Evolutionary conservation across 176 grass and related monocot genomes (phyloP), one percentile per base, ranked within the genome.

Genomic region (Secale cereale): DNA sequence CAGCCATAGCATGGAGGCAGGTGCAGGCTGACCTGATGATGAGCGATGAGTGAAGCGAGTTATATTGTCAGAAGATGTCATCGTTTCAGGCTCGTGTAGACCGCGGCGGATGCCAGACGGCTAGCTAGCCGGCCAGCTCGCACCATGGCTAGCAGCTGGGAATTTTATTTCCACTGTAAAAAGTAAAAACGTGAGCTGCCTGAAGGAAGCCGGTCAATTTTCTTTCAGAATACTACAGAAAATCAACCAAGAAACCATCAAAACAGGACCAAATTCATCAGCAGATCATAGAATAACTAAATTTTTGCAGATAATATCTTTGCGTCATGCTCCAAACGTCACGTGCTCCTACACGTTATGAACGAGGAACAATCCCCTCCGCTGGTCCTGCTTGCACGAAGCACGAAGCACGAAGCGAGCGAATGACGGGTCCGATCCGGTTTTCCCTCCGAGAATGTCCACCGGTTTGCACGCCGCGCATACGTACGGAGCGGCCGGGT

Each of bases 381-480:
- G 2, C 72, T 36, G 50, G 30, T 11, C 50, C 50, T 77, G 20
- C 2, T 3, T 31, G 30, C 4, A 26, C 25, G 1, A 27, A 63
- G 27, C 4, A 26, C 25, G 1, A 27, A 63, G 27, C 25, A 15
- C 40, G 8, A 56, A 20, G 50, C 19, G 50, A 22, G 40, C 41
- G 62, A 74, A 74, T 74, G 70, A 46, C 14, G 70, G 40, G 27
- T 46, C 9, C 30, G 66, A 12, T 16, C 23, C 60, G 65, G 66
- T 72, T 25, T 36, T 72, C 37, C n/a, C 37, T 72, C 37, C n/a
- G n/a, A 72, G 69, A 73, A 73, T 73, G 39, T 73, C 16, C 70
- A 9, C 39, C 39, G 39, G 5, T 73, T 45, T 73, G 37, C 70
- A 73, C 70, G 70, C 70, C 23, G 70, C 70, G 40, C 70, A 40